Base-by-base conservation (phyloP, 179 eudicot species). In the Beta corolliflora region DNA sequence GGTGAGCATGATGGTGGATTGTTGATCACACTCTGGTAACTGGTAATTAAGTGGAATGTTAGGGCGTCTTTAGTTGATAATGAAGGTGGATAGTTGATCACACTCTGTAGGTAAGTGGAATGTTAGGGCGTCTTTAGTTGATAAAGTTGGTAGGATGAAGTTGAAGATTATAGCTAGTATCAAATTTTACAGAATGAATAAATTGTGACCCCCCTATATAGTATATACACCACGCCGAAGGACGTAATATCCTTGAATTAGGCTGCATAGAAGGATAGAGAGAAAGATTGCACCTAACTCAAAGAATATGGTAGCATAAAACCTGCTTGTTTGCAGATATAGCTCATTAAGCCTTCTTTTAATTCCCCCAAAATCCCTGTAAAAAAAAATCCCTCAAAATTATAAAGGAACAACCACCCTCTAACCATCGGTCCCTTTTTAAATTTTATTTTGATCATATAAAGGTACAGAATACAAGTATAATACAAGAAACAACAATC, bases 231-330 rank as follows among this genome's bases (percentile, higher is more conserved):
- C 58, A 72, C 19, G 63, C 58, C 7, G 36, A 50, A 73, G 52
- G 41, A 29, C 54, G 80, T 15, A 68, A 52, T 55, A 4, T 71
- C 82, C 73, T 60, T 75, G 75, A 75, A 74, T 78, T 45, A 74
- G 59, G 80, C 85, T 73, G 82, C 81, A 54, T 79, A 64, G 63
- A 61, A 79, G 89, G 79, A 76, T 44, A 69, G 59, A 73, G 60
- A 44, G 48, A 83, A 88, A 88, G 85, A 83, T 81, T 87, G 86
- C 79, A 84, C 75, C 81, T 77, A 78, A 79, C 55, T 56, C 75
- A 73, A 78, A 81, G 80, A 41, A 73, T 19, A 58, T 82, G 80
- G 72, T n/a, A 60, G 66, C 77, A 25, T 14, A 52, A 80, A 75
- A 81, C 82, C 41, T 80, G 83, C 83, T 63, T 69, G 18, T 75